Evolutionary conservation across 1,139 yeast genomes (phyloP).

Genomic region (Blastobotrys petasosporus): DNA sequence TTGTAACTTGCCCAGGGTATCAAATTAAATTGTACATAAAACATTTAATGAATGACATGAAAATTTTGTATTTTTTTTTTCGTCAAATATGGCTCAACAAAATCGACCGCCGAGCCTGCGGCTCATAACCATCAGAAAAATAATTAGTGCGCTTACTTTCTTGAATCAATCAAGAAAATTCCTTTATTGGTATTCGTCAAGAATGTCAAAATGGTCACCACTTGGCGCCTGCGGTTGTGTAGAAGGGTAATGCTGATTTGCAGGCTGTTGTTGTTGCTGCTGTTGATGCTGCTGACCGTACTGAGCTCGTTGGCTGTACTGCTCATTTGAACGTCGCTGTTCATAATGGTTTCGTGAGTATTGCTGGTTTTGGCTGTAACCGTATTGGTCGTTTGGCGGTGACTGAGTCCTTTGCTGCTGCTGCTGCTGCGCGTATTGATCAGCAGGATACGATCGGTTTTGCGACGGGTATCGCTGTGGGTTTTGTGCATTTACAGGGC

Average conservation of each 20-base stretch:
- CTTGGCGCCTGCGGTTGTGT: neutral
- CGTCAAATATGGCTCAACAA: too few relatives aligned
- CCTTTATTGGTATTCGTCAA: neutral
- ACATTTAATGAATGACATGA: neutral
- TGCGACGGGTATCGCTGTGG: too few relatives aligned
- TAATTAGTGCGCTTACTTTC: too few relatives aligned
- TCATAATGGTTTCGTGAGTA: neutral
- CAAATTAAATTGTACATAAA: neutral
- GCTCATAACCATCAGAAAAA: neutral
- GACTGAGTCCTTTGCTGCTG: too few relatives aligned
- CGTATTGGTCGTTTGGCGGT: neutral
- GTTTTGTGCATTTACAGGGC: too few relatives aligned
- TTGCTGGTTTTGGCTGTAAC: neutral
- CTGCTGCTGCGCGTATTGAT: too few relatives aligned
- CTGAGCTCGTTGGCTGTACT: constrained; percentile 1
- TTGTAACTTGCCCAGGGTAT: too few relatives aligned
- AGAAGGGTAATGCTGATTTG: neutral
- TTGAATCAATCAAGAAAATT: too few relatives aligned
- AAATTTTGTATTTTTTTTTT: neutral
- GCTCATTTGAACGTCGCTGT: neutral
- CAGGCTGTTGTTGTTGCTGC: neutral
- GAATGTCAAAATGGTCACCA: neutral
- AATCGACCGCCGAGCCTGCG: neutral
- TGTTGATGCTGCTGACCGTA: neutral
- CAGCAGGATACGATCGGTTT: too few relatives aligned